Evolutionary conservation across 306 rosid genomes (phyloP).

Genomic region (Neltuma alba): DNA sequence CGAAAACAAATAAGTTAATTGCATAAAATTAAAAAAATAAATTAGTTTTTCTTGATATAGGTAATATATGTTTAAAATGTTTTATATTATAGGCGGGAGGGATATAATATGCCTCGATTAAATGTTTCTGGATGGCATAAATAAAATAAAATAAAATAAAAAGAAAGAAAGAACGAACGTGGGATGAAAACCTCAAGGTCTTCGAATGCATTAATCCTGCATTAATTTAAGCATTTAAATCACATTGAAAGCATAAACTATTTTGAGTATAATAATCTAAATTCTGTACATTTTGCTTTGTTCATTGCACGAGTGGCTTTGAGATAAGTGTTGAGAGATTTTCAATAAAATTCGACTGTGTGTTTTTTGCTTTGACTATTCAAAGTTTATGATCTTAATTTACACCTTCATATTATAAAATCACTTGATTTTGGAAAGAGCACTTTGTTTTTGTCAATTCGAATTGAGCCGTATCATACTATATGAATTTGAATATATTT

Average conservation of each 20-base stretch:
- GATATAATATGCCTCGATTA: conserved; percentile 26
- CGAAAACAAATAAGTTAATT: not conserved
- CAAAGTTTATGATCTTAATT: not conserved
- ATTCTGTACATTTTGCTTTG: conserved; percentile 12
- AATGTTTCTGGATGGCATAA: conserved; percentile 29
- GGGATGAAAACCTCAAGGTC: conserved; percentile 28
- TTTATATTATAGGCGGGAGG: not conserved
- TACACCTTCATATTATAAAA: too few species aligned
- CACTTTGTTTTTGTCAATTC: not conserved
- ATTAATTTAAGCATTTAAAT: too few species aligned
- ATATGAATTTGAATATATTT: too few species aligned
- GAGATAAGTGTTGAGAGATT: not conserved
- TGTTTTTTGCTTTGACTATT: not conserved
- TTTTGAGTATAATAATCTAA: not conserved
- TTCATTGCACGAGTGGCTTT: conserved; percentile 40
- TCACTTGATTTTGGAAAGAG: not conserved
- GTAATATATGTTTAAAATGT: not conserved
- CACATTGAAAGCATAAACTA: conserved; percentile 12
- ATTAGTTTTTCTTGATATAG: too few species aligned
- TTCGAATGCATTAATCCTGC: conserved; percentile 24
- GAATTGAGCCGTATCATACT: not conserved
- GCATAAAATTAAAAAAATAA: too few species aligned
- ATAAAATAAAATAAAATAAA: too few species aligned
- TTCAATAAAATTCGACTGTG: not conserved
- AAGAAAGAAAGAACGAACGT: too few species aligned